Evolutionary conservation across 1,139 yeast genomes (phyloP).

Genomic region (Saccharomyces hybrid): DNA sequence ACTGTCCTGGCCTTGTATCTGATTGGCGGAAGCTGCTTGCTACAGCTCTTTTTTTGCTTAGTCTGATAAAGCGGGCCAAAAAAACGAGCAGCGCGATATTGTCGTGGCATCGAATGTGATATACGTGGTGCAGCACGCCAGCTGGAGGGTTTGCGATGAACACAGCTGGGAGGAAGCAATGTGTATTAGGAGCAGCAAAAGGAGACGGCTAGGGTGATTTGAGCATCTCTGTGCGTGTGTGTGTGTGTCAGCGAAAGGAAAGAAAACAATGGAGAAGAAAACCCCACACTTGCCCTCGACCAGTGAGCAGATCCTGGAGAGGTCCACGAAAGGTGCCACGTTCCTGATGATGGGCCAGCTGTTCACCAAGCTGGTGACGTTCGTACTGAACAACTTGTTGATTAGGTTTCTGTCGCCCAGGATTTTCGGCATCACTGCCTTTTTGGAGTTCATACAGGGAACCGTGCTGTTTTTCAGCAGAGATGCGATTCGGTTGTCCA

Average conservation of each 20-base stretch:
- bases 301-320: constrained; percentile 30
- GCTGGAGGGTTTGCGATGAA: neutral
- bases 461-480: constrained; percentile 70
- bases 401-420: constrained; percentile 69
- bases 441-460: constrained; percentile 64
- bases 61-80: neutral
- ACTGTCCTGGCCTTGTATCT: neutral
- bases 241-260: neutral
- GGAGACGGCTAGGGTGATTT: neutral
- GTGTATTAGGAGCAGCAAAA: neutral
- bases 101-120: neutral
- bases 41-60: neutral
- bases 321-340: constrained; percentile 52
- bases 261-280: neutral
- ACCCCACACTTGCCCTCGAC: constrained; percentile 4
- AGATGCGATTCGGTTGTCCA: constrained; percentile 72
- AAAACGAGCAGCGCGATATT: neutral
- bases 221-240: neutral
- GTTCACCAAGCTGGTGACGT: constrained; percentile 66
- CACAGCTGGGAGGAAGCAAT: neutral
- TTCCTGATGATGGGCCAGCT: constrained; percentile 66
- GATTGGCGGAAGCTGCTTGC: neutral
- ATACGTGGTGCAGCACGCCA: neutral
- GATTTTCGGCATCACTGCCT: constrained; percentile 70
- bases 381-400: constrained; percentile 66